Evolutionary conservation across 768 basidiomycete genomes (phyloP), one percentile per base, ranked within the genome.

Genomic region (Lactarius quietus): DNA sequence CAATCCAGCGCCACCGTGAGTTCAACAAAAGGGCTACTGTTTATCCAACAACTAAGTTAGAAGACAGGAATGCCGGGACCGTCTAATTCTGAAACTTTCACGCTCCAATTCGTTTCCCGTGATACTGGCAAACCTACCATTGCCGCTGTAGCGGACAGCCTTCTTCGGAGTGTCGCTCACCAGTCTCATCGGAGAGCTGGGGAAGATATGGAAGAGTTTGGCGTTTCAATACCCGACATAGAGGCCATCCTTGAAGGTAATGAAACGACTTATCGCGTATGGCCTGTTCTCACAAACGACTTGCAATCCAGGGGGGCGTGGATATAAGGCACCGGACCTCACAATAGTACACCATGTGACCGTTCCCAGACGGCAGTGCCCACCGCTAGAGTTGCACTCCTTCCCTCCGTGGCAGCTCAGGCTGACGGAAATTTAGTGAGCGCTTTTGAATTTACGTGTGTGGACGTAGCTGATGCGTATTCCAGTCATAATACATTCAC

Each of bases 361-460:
- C 36, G 76, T 78, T 3, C 72, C 76, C 15, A 74, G 70, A 56
- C 74, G 73, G 41, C 74, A 76, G 41, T 73, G 71, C 43, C 71
- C 77, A 28, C 84, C 88, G 1, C 74, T 87, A 58, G 89, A 92
- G 73, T 77, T 92, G 26, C 77, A 88, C 69, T 88, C 87, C 6
- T 92, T 88, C 70, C 92, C 92, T 20, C 92, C 92, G 18, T 93
- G 92, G 91, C 92, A 93, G 70, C 84, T 86, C n/a, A 80, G 87
- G 62, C 76, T 93, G 48, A 90, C 89, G 53, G 92, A 93, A 74
- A 86, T 93, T 66, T 82, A 86, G 92, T 92, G 72, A 76, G 88
- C 76, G 14, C 54, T 28, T 38, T 56, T 41, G 43, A 12, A 61
- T 55, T 18, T 7, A 36, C 2, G 29, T n/a, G 6, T 35, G 70